These are phyloP conservation scores for Fusarium buxicola DNA, from an alignment of 2,329 filamentous ascomycete genomes.

Conservation along the genomic window DNA sequence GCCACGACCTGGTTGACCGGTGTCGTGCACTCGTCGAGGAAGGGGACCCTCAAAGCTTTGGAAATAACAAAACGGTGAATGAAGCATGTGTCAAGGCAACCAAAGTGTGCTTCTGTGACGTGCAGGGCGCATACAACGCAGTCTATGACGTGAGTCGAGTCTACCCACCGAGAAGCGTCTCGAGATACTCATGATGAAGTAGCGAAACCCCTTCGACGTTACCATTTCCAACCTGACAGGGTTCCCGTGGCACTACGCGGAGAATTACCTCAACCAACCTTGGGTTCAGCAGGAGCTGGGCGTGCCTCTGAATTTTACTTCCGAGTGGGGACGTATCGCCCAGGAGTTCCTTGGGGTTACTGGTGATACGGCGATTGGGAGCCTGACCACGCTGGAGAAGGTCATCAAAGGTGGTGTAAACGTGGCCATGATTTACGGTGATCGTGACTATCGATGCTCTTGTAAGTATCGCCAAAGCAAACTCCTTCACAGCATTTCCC, in stretches of 20 bases:
- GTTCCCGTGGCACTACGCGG: slow-evolving; percentile 69
- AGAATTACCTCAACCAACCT: slow-evolving; percentile 71
- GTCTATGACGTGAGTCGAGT: slow-evolving; percentile 5
- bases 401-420: slow-evolving; percentile 71
- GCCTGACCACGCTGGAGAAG: slow-evolving; percentile 59
- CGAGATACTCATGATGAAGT: slow-evolving; percentile 35
- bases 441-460: slow-evolving; percentile 69
- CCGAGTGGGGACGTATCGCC: slow-evolving; percentile 52
- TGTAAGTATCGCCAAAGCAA: slow-evolving; percentile 55
- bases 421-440: slow-evolving; percentile 76
- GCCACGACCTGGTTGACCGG: slow-evolving; percentile 60
- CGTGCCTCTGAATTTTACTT: slow-evolving; percentile 68
- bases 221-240: slow-evolving; percentile 65
- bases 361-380: slow-evolving; percentile 62
- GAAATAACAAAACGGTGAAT: slow-evolving; percentile 52
- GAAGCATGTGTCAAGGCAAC: slow-evolving; percentile 65
- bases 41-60: slow-evolving; percentile 55
- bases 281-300: slow-evolving; percentile 69
- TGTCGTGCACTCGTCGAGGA: slow-evolving; percentile 55
- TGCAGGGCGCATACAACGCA: slow-evolving; percentile 23
- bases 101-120: slow-evolving; percentile 22
- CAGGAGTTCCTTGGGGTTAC: slow-evolving; percentile 68
- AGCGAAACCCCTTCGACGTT: slow-evolving; percentile 70
- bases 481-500: accelerated
- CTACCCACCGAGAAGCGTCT: accelerated